Conservation (phyloP, 768 basidiomycete genomes). For the Naganishia randhawae region DNA sequence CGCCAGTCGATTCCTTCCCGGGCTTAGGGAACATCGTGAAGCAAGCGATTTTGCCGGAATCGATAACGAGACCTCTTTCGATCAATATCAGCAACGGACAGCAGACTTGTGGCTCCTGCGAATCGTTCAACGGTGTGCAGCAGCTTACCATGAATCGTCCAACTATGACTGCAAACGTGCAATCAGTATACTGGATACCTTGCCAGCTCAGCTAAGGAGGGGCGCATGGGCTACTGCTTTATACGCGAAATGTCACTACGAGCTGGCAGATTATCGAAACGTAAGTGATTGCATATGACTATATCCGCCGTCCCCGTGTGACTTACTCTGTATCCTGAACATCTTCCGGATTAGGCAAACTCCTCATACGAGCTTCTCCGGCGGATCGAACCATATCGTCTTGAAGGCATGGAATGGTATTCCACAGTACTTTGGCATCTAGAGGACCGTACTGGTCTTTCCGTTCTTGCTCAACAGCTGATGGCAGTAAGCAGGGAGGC, state of each 20-base stretch:
- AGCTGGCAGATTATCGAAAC: conserved; percentile 78
- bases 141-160: conserved; percentile 69
- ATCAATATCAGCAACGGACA: conserved; percentile 51
- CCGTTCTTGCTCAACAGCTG: conserved; percentile 87
- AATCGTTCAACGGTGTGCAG: conserved; percentile 74
- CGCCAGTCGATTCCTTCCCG: background rate
- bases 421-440: conserved; percentile 96
- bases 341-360: conserved; percentile 63
- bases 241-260: conserved; percentile 83
- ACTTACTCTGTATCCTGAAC: conserved; percentile 31
- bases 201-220: conserved; percentile 70
- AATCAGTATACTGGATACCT: conserved; percentile 68
- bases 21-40: background rate
- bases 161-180: conserved; percentile 72
- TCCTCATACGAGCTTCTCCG: conserved; percentile 80
- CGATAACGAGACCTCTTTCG: conserved; percentile 2
- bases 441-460: conserved; percentile 74
- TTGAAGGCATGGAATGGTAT: conserved; percentile 92
- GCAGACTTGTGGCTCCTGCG: conserved; percentile 81
- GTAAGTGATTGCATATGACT: conserved; percentile 56
- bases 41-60: background rate
- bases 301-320: conserved; percentile 14
- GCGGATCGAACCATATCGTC: conserved; percentile 78
- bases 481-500: conserved; percentile 77
- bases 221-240: conserved; percentile 75